Base-by-base conservation (phyloP, 2,329 filamentous ascomycete genomes). In the Tolypocladium ovalisporum region DNA sequence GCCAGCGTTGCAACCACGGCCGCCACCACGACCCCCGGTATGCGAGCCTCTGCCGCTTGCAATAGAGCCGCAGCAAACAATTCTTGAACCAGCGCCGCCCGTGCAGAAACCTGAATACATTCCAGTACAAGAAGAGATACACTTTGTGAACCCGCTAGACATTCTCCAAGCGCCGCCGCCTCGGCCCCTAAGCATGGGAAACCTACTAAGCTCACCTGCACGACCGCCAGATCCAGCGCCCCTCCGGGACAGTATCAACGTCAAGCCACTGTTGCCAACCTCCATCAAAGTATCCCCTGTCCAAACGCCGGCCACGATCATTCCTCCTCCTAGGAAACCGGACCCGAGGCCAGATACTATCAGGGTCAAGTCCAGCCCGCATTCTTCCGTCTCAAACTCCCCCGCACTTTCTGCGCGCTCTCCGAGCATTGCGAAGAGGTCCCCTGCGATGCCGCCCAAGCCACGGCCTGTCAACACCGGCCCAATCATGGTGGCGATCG, bases 401-500 rank as follows among this genome's bases (percentile, higher is more conserved):
- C 75, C 75, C 1, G 72, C 73, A 6, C 65, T 75, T 4, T 74
- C 71, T 15, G 63, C 68, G 7, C 68, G 70, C 36, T 76, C 73
- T 3, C 72, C 74, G 1, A 72, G 70, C 59, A 71, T 76, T 34
- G 68, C 71, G 1, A 76, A 73, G 58, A 71, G 68, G 54, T 77
- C 75, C 1, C 75, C 77, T 2, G 73, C 74, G 8, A 65, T 73
- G 4, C 69, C 73, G 0, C 67, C 72, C 6, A 75, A 75, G 60
- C 66, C 71, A 9, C 68, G 72, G 4, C 75, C 76, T 10, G 68
- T 76, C 10, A 81, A 83, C 57, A 79, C 78, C 0, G 74, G 81
- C 3, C 75, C 84, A 2, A 73, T 91, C 10, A 75, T 92, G 58
- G 75, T 90, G 9, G 81, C 81, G n/a, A 77, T 90, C 17, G 87